A percentile compares a stretch with the other conserved stretches of the same genome.
These are phyloP conservation scores for Lactuca sativa DNA, from an alignment of 129 eudicot genomes.

Conservation along the genomic window DNA sequence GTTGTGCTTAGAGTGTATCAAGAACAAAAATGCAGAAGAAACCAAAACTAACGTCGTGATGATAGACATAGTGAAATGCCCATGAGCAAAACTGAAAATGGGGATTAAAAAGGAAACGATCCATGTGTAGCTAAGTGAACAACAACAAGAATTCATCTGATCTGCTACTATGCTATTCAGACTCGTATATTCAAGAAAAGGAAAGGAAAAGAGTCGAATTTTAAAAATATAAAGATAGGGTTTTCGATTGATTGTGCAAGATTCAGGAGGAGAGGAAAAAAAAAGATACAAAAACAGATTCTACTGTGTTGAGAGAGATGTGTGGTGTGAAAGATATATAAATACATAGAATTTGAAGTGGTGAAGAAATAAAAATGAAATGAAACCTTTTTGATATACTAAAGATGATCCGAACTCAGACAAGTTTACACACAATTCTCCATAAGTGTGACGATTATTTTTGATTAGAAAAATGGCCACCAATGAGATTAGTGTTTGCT, in stretches of 20 bases:
- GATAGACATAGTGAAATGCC: slow-evolving; percentile 22
- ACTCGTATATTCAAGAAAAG: slow-evolving; percentile 15
- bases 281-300: background rate
- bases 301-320: slow-evolving; percentile 19
- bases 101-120: slow-evolving; percentile 36
- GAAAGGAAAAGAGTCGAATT: background rate
- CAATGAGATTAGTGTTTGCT: slow-evolving; percentile 42
- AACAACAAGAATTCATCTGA: slow-evolving; percentile 42
- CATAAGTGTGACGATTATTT: slow-evolving; percentile 16
- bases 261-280: slow-evolving; percentile 3
- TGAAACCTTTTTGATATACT: slow-evolving; percentile 22
- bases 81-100: slow-evolving; percentile 34
- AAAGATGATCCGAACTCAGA: slow-evolving; percentile 36
- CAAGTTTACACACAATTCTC: slow-evolving; percentile 31
- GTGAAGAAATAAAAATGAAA: slow-evolving; percentile 9
- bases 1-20: slow-evolving; percentile 34
- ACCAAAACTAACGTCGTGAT: slow-evolving; percentile 38
- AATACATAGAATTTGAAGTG: slow-evolving; percentile 18
- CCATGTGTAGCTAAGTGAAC: slow-evolving; percentile 42
- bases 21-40: slow-evolving; percentile 35
- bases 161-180: slow-evolving; percentile 15
- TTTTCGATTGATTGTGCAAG: slow-evolving; percentile 7
- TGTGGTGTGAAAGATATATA: slow-evolving; percentile 19
- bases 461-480: slow-evolving; percentile 19
- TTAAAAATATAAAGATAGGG: background rate